Base-by-base conservation (phyloP, 2,329 filamentous ascomycete genomes). In the Nothophaeocryptopus gaeumannii region DNA sequence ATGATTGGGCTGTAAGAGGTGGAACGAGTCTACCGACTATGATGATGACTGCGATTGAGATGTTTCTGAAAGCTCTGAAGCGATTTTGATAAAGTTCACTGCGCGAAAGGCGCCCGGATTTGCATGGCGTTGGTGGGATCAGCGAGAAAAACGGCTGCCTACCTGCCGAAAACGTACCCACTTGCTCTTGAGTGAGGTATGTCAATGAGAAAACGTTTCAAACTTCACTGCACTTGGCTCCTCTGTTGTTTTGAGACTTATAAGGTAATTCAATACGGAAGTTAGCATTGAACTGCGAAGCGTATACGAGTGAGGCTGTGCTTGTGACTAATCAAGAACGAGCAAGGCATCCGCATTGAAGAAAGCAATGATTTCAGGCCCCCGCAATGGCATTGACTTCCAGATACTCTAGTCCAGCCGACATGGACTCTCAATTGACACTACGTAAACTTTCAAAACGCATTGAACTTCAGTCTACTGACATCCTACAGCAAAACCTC, bases 111-210 rank as follows among this genome's bases (percentile, higher is more conserved):
- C 30, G 45, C 42, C 34, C n/a, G 45, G 43, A 34, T 16, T 33
- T 44, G 50, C 50, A 42, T 32, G 50, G 50, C 50, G 50, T 48
- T 53, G 30, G n/a, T 39, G 42, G 48, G 36, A 13, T 16, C 13
- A 31, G 20, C 41, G 35, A 31, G 29, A 43, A 32, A 39, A 31
- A 30, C 20, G 39, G 16, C 29, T 35, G 33, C 12, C 12, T 14
- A 35, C 20, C 20, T 26, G 20, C 20, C 32, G 41, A 44, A 35
- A 35, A 8, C 33, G 14, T 35, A 5, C 3, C 33, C 14, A 35
- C 33, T n/a, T 35, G 20, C 7, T 26, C 20, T 26, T 7, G 20
- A 26, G 20, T 26, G 20, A 26, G 20, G 20, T 7, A 26, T 26
- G 20, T 35, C 5, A 35, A 14, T 35, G 33, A 35, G 12, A 35